These are phyloP conservation scores for Vigna nakashimae DNA, from an alignment of 306 rosid species.

Conservation along the genomic window DNA sequence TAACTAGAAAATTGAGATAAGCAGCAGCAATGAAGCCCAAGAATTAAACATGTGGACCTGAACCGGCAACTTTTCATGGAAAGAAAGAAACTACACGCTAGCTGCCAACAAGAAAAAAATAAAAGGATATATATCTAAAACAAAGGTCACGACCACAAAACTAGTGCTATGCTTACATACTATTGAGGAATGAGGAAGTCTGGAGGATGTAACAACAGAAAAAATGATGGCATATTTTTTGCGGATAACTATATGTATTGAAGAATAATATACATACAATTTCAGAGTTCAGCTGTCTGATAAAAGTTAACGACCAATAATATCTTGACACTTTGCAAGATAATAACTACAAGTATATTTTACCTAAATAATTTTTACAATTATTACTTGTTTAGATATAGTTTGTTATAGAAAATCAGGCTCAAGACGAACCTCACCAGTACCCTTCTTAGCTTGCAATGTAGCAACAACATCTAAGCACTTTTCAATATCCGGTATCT, in stretches of 20 bases:
- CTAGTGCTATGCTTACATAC: background rate
- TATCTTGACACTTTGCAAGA: background rate
- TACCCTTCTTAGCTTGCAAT: conserved; percentile 86
- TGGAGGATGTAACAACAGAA: background rate
- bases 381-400: background rate
- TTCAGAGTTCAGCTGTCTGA: conserved; percentile 16
- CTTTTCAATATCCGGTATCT: conserved; percentile 94
- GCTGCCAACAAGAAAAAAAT: conserved; percentile 15
- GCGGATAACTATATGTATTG: conserved; percentile 4
- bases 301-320: background rate
- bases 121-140: background rate
- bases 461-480: conserved; percentile 87
- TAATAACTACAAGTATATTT: conserved; percentile 21
- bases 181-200: conserved; percentile 12
- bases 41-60: background rate
- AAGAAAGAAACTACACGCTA: background rate
- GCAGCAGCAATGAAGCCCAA: conserved; percentile 22
- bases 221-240: conserved; percentile 20
- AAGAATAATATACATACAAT: conserved; percentile 5
- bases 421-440: conserved; percentile 91
- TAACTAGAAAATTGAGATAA: conserved; percentile 24
- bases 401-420: conserved; percentile 14
- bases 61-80: conserved; percentile 25
- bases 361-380: conserved; percentile 16
- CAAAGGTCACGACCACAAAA: background rate